Evolutionary conservation across 768 basidiomycete genomes (phyloP).

Genomic region (Bullera alba): DNA sequence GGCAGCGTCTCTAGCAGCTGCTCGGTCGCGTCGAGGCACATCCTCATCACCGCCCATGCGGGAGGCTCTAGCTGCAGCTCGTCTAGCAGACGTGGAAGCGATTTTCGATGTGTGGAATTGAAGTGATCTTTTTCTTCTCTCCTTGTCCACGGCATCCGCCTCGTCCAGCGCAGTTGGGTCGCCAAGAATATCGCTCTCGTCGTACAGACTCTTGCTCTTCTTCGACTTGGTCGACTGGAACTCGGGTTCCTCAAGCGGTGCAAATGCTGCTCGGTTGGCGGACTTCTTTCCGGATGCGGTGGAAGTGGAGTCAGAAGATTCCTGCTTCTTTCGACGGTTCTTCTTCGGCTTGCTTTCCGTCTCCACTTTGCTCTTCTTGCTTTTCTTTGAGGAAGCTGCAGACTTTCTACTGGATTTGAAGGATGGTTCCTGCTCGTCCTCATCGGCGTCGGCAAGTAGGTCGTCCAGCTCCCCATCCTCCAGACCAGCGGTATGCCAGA

Average conservation of each 20-base stretch:
- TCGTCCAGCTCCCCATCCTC: conserved; percentile 38
- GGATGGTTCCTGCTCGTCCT: conserved; percentile 21
- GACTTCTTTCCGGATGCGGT: background rate
- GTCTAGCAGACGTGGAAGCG: conserved; percentile 66
- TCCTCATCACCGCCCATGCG: conserved; percentile 89
- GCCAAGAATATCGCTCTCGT: conserved; percentile 55
- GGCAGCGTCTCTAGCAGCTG: conserved; percentile 47
- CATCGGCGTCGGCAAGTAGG: conserved; percentile 13
- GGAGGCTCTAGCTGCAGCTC: conserved; percentile 63
- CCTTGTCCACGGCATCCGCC: conserved; percentile 76
- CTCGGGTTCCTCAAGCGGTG: conserved; percentile 63
- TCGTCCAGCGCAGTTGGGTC: conserved; percentile 64
- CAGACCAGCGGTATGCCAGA: conserved; percentile 26
- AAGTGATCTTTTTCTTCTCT: conserved; percentile 68
- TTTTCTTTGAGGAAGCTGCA: too few species aligned
- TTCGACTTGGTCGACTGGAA: conserved; percentile 49
- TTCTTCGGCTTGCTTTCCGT: conserved; percentile 18
- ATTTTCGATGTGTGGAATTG: conserved; percentile 92
- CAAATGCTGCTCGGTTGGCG: conserved; percentile 5
- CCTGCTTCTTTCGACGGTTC: background rate
- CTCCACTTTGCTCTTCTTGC: conserved; percentile 15
- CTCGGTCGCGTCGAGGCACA: conserved; percentile 74
- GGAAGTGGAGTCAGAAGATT: conserved; percentile 49
- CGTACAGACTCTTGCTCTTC: conserved; percentile 4
- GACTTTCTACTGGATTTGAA: conserved; percentile 12